Conservation (phyloP, 192 early-diverging fungal genomes). For the Coemansia sp. region DNA sequence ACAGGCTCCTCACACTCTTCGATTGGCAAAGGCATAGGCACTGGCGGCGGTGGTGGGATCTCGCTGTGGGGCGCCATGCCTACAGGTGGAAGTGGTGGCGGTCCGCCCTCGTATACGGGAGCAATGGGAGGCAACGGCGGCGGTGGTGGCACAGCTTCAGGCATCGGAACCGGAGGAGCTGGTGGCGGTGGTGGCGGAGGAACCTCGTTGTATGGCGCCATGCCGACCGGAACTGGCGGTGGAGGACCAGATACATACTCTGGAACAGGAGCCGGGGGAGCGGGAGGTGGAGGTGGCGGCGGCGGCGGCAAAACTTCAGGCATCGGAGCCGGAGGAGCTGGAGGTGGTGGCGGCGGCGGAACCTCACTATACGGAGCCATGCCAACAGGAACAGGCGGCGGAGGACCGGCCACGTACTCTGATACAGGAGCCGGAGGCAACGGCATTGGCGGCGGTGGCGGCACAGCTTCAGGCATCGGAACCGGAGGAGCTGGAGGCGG, state of each 20-base stretch:
- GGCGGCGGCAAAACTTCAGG: constrained; percentile 8
- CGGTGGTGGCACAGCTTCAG: constrained; percentile 5
- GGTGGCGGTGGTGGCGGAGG: constrained; percentile 20
- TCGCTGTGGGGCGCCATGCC: constrained; percentile 21
- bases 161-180: constrained; percentile 12
- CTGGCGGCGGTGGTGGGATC: constrained; percentile 18
- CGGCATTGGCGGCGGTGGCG: background rate
- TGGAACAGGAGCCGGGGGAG: background rate
- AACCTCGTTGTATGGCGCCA: constrained; percentile 11
- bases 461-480: constrained; percentile 1
- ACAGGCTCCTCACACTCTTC: constrained; percentile 23
- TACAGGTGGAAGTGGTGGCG: constrained; percentile 12
- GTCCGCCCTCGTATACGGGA: constrained; percentile 10
- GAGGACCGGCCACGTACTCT: no score
- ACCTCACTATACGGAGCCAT: constrained; percentile 9
- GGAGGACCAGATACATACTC: constrained; percentile 17
- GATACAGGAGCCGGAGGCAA: background rate
- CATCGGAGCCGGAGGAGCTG: constrained; percentile 16
- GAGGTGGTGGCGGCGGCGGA: constrained; percentile 18
- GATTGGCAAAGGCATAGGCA: constrained; percentile 14
- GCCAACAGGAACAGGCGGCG: constrained; percentile 6
- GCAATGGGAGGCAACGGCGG: constrained; percentile 13
- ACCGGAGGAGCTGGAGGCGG: constrained; percentile 22
- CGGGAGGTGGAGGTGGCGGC: constrained; percentile 10
- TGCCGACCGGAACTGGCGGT: constrained; percentile 10